Evolutionary conservation across 2,329 filamentous ascomycete species (phyloP).

Genomic region (Dryadomyces quercus-mongolicae): DNA sequence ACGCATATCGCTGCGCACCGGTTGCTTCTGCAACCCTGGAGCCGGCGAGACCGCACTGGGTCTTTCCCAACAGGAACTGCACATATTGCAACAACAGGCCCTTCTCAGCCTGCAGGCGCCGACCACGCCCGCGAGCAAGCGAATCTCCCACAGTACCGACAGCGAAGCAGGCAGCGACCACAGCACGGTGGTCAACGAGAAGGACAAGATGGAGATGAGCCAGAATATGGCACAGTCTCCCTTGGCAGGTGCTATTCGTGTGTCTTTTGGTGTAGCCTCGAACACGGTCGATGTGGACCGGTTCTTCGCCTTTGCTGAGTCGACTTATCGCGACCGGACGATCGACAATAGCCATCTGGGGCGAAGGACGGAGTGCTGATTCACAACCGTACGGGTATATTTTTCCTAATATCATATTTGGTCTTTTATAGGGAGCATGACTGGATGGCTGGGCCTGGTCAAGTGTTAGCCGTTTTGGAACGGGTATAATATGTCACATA

Average conservation of each 20-base stretch:
- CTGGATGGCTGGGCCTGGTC: too few relatives aligned
- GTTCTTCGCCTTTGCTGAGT: constrained; percentile 21
- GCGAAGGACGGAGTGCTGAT: constrained; percentile 8
- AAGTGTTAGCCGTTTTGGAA: neutral
- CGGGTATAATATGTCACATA: too few relatives aligned
- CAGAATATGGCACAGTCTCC: neutral
- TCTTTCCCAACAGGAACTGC: constrained; percentile 12
- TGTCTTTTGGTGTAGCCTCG: constrained; percentile 27
- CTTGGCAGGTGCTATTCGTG: constrained; percentile 22
- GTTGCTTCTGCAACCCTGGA: constrained; percentile 31
- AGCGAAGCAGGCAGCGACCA: neutral
- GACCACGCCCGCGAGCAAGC: neutral
- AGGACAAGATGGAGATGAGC: neutral
- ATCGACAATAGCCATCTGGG: constrained; percentile 5
- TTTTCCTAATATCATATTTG: too few relatives aligned
- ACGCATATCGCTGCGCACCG: constrained; percentile 26
- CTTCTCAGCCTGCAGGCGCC: neutral
- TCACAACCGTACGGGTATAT: too few relatives aligned
- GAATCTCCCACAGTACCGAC: neutral
- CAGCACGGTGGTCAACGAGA: neutral
- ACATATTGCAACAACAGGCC: constrained; percentile 8
- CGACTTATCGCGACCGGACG: constrained; percentile 20
- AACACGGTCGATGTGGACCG: constrained; percentile 22
- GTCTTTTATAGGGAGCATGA: too few relatives aligned
- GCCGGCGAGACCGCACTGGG: constrained; percentile 23